phyloP scores from a whole-genome alignment of 2,329 filamentous ascomycete species.

The Fusarium hainanense region DNA sequence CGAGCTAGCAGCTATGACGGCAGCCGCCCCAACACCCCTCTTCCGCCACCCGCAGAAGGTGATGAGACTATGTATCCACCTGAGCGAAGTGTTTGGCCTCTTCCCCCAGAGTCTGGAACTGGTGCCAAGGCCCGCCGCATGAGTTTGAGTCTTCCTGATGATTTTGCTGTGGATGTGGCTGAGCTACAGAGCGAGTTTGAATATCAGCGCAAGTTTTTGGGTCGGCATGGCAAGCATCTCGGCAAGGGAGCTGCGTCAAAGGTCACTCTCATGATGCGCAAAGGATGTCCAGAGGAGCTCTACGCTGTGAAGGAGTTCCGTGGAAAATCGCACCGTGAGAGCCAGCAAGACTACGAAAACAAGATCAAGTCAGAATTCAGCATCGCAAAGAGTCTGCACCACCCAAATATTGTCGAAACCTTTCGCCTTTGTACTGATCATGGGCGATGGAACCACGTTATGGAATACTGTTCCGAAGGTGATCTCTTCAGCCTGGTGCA shows the following conservation, averaged over 20 bases:
- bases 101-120: conserved; percentile 75
- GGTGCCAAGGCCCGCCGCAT: conserved; percentile 83
- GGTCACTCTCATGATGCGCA: conserved; percentile 82
- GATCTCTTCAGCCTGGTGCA: conserved; percentile 82
- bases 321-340: conserved; percentile 75
- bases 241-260: conserved; percentile 87
- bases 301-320: conserved; percentile 92
- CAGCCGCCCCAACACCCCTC: conserved; percentile 45
- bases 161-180: conserved; percentile 77
- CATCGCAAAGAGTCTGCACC: conserved; percentile 85
- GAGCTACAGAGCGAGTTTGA: conserved; percentile 77
- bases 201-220: conserved; percentile 75
- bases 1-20: conserved; percentile 64
- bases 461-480: conserved; percentile 89
- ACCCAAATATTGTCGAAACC: conserved; percentile 88
- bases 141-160: conserved; percentile 78
- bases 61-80: conserved; percentile 50
- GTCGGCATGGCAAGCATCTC: conserved; percentile 77
- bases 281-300: conserved; percentile 71
- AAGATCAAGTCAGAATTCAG: conserved; percentile 94
- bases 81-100: conserved; percentile 65
- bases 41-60: conserved; percentile 28
- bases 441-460: conserved; percentile 87
- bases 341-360: conserved; percentile 79
- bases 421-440: conserved; percentile 79